phyloP scores from a whole-genome alignment of 495 filamentous ascomycete species.

The Elaphomyces granulatus region DNA sequence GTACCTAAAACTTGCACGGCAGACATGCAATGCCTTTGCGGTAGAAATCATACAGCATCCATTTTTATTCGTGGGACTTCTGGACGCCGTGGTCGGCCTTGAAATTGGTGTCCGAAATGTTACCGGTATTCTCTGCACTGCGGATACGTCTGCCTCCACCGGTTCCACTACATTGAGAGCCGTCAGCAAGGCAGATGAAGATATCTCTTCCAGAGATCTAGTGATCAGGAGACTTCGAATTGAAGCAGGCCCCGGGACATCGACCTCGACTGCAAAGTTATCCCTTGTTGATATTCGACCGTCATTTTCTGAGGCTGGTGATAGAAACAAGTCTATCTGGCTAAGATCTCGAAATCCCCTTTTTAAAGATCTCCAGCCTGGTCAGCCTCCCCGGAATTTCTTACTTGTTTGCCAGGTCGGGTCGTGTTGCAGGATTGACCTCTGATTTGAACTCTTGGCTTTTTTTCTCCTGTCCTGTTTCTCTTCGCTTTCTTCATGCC shows the following conservation, averaged over 20 bases:
- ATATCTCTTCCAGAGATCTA: conserved; percentile 25
- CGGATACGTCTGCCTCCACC: conserved; percentile 8
- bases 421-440: conserved; percentile 29
- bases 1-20: conserved; percentile 49
- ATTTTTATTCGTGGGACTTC: conserved; percentile 67
- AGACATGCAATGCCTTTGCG: conserved; percentile 72
- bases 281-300: conserved; percentile 28
- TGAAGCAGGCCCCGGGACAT: conserved; percentile 27
- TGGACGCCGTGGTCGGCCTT: conserved; percentile 61
- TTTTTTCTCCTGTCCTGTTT: background rate
- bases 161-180: conserved; percentile 4
- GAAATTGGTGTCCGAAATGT: conserved; percentile 39
- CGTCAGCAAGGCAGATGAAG: conserved; percentile 16
- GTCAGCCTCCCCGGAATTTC: conserved; percentile 27
- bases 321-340: conserved; percentile 36
- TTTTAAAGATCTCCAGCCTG: conserved; percentile 29
- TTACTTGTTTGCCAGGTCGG: conserved; percentile 38
- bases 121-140: conserved; percentile 26
- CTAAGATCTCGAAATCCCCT: conserved; percentile 34
- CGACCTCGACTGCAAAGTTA: conserved; percentile 20
- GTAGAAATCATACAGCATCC: conserved; percentile 86
- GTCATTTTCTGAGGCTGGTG: conserved; percentile 36
- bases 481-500: too few relatives aligned
- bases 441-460: conserved; percentile 9
- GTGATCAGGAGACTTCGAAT: conserved; percentile 23